phyloP scores from a whole-genome alignment of 768 basidiomycete species.

The Mycena chlorophos region DNA sequence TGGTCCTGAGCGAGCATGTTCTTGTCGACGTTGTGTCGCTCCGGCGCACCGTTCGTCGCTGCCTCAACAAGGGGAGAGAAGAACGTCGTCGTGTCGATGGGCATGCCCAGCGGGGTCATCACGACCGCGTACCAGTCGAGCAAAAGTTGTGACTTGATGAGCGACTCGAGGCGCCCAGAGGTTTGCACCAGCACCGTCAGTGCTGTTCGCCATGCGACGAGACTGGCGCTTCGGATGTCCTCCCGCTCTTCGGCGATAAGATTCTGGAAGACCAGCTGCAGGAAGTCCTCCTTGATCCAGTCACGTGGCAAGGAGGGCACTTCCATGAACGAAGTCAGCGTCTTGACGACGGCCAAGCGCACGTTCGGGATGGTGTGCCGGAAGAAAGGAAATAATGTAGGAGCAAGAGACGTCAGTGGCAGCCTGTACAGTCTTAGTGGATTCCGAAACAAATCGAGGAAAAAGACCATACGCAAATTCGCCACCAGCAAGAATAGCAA shows the following conservation, averaged over 20 bases:
- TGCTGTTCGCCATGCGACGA: slow-evolving; percentile 73
- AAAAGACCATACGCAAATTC: slow-evolving; percentile 63
- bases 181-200: slow-evolving; percentile 52
- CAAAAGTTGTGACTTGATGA: slow-evolving; percentile 58
- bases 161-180: slow-evolving; percentile 50
- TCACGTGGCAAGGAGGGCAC: slow-evolving; percentile 71
- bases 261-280: slow-evolving; percentile 91
- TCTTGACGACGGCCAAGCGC: slow-evolving; percentile 88
- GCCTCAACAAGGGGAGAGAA: slow-evolving; percentile 53
- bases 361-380: slow-evolving; percentile 95
- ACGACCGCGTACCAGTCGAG: slow-evolving; percentile 84
- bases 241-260: slow-evolving; percentile 85
- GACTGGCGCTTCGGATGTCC: slow-evolving; percentile 77
- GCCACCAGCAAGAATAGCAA: slow-evolving; percentile 68
- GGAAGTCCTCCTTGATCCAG: slow-evolving; percentile 78
- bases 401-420: slow-evolving; percentile 79
- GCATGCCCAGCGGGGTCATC: slow-evolving; percentile 86
- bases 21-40: slow-evolving; percentile 94
- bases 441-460: slow-evolving; percentile 6
- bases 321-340: slow-evolving; percentile 82
- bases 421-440: slow-evolving; percentile 47
- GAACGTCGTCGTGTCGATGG: slow-evolving; percentile 71
- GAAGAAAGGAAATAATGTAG: slow-evolving; percentile 92
- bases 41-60: slow-evolving; percentile 46
- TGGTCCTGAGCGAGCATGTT: slow-evolving; percentile 91